A percentile compares a stretch with the other conserved stretches of the same genome.
Conservation (phyloP, 805 yeast genomes). For the Ogataea pini region DNA sequence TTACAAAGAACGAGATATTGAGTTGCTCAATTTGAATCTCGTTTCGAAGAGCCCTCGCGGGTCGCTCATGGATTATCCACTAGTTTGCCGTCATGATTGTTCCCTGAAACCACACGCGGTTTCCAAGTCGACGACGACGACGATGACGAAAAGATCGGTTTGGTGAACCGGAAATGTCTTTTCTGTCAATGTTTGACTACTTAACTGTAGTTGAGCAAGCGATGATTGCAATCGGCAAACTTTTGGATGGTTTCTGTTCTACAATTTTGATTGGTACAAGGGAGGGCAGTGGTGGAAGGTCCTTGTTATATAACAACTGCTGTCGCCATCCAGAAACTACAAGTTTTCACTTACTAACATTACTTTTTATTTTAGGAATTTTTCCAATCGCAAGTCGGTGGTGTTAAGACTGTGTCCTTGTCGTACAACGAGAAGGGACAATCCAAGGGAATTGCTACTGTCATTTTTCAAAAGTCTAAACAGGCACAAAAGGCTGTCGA, state of each 20-base stretch:
- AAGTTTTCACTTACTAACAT: conserved; percentile 22
- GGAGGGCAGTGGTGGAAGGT: conserved; percentile 3
- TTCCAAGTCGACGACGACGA: background rate
- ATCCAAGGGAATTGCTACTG: conserved; percentile 89
- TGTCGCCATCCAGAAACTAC: conserved; percentile 3
- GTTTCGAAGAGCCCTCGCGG: background rate
- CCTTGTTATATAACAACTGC: conserved; percentile 10
- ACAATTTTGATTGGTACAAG: background rate
- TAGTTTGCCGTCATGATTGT: conserved; percentile 5
- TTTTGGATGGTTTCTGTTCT: background rate
- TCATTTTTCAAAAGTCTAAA: conserved; percentile 68
- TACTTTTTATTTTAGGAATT: conserved; percentile 85
- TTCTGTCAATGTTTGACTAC: conserved; percentile 7
- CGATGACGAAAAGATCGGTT: conserved; percentile 1
- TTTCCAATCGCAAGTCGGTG: conserved; percentile 85
- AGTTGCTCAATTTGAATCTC: background rate
- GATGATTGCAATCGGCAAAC: conserved; percentile 4
- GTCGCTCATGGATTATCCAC: background rate
- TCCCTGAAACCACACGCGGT: background rate
- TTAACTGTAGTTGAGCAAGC: conserved; percentile 12
- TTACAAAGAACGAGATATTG: background rate
- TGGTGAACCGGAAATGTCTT: conserved; percentile 7
- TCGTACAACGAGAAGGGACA: conserved; percentile 85
- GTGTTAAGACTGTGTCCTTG: conserved; percentile 68
- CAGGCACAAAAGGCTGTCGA: conserved; percentile 78